A percentile compares a stretch with the other conserved stretches of the same genome.
phyloP scores from a whole-genome alignment of 1,139 yeast species.

The Debaryomyces coudertii region DNA sequence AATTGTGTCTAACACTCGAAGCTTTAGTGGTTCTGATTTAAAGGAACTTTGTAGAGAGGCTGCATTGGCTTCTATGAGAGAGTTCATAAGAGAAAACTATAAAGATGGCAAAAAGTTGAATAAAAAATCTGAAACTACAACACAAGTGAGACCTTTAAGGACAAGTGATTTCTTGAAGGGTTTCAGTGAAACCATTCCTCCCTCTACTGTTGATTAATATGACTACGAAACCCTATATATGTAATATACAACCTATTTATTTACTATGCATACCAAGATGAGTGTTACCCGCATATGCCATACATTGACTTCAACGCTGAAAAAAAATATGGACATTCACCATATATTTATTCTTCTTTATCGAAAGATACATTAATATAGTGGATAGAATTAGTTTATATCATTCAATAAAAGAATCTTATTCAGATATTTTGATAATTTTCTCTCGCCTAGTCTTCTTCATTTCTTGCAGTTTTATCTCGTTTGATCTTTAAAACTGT shows the following conservation, averaged over 20 bases:
- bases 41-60: constrained; percentile 93
- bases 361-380: background rate
- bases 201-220: constrained; percentile 34
- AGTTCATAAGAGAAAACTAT: constrained; percentile 61
- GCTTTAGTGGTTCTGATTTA: constrained; percentile 88
- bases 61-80: constrained; percentile 86
- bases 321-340: background rate
- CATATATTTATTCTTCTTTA: background rate
- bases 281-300: constrained; percentile 9
- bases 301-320: background rate
- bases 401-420: constrained; percentile 8
- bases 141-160: constrained; percentile 47
- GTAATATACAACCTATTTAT: constrained; percentile 7
- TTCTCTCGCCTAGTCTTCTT: too few species aligned
- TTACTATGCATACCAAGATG: background rate
- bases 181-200: constrained; percentile 36
- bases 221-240: constrained; percentile 1
- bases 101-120: constrained; percentile 45
- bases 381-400: constrained; percentile 8
- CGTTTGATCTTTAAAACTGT: background rate
- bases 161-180: constrained; percentile 50
- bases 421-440: background rate
- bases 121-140: constrained; percentile 26
- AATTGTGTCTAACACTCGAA: constrained; percentile 67
- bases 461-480: background rate